Evolutionary conservation across 2,329 filamentous ascomycete genomes (phyloP), one percentile per base, ranked within the genome.

Genomic region (Hypocreales sp.): DNA sequence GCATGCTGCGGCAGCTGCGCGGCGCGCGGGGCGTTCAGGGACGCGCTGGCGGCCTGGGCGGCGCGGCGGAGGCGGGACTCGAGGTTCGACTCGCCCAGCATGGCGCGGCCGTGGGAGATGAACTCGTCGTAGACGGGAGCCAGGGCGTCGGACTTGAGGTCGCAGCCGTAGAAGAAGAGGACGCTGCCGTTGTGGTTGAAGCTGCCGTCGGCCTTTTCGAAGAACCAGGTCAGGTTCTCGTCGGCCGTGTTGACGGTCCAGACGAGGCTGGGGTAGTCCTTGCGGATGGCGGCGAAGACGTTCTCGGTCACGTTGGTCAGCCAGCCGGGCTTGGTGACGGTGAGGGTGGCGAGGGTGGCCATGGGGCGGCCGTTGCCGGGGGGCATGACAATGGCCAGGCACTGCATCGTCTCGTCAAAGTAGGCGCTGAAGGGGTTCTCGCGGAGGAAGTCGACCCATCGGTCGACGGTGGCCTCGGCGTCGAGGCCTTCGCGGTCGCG

Each of bases 221-320:
- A 92, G 64, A 95, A 94, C 90, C 87, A 95, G 8, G 83, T 86
- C 42, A 95, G 63, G 51, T 95, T 94, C 66, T 95, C 87, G 43
- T 95, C 86, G 40, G 92, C 79, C 46, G 86, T 79, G 59, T 81
- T 87, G 34, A 94, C 87, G n/a, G 84, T 92, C 87, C 86, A 98
- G 37, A 83, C 79, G 38, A 95, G 66, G 57, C 79, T 83, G 30
- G 84, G 75, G 52, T 86, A 79, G 47, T 94, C 87, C 55, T 92
- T 92, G 65, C 87, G 92, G 51, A 95, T 80, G 35, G 80, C 79
- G 37, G 79, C 72, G 52, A 95, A 93, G 31, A 95, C 80, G 46
- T 95, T 94, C 52, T 95, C 90, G 17, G 86, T 81, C 19, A 94
- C 76, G 47, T 94, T 94, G 32, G 79, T 90, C 33, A 95, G 60